Evolutionary conservation across 768 basidiomycete species (phyloP).

Genomic region (Tricholoma furcatifolium): DNA sequence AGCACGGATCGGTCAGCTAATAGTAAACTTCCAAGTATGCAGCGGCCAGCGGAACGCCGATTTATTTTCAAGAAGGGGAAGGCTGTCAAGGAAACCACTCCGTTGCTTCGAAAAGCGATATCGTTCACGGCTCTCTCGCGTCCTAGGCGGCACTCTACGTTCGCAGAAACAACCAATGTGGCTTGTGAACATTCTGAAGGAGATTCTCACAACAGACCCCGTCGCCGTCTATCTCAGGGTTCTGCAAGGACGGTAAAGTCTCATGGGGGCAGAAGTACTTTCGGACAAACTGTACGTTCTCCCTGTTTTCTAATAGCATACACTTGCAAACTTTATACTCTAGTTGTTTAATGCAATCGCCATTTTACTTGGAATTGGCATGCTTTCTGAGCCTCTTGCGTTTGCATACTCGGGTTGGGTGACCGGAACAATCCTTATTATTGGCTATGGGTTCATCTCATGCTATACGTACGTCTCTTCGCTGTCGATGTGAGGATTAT

Average conservation of each 20-base stretch:
- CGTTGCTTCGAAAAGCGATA: constrained; percentile 32
- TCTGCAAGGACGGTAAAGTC: constrained; percentile 29
- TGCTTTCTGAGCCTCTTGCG: constrained; percentile 87
- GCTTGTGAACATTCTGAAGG: background rate
- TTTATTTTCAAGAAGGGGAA: background rate
- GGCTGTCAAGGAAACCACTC: constrained; percentile 26
- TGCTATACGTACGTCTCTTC: constrained; percentile 78
- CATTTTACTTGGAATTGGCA: constrained; percentile 83
- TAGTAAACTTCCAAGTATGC: background rate
- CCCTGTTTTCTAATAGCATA: background rate
- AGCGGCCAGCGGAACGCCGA: background rate
- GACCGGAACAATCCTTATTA: constrained; percentile 67
- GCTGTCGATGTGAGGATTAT: background rate
- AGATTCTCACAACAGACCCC: background rate
- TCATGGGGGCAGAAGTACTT: constrained; percentile 62
- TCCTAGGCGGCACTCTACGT: constrained; percentile 11
- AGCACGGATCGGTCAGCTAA: constrained; percentile 1
- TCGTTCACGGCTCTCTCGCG: constrained; percentile 24
- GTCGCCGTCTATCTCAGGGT: constrained; percentile 31
- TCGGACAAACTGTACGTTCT: constrained; percentile 63
- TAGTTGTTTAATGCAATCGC: constrained; percentile 90
- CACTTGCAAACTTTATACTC: constrained; percentile 2
- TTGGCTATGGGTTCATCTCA: constrained; percentile 75
- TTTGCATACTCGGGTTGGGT: constrained; percentile 93
- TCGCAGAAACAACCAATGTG: background rate